These are phyloP conservation scores for Vanilla planifolia DNA, from an alignment of 106 monocot species.

Conservation along the genomic window DNA sequence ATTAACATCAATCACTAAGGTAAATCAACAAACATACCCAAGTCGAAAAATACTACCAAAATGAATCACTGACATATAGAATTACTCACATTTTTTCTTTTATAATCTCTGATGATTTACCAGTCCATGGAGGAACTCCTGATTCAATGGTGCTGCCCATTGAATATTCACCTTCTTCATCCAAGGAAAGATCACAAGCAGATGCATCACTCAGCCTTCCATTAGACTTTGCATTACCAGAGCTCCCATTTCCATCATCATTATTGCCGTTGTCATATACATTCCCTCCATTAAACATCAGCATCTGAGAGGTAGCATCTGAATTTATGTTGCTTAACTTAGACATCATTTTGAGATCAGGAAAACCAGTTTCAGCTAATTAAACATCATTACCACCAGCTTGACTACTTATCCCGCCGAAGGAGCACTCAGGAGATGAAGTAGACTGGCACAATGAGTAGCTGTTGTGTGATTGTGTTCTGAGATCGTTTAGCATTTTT, in stretches of 20 bases:
- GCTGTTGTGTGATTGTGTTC: conserved; percentile 19
- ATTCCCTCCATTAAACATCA: conserved; percentile 18
- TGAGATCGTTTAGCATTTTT: conserved; percentile 46
- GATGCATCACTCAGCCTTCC: conserved; percentile 71
- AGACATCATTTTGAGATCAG: conserved; percentile 35
- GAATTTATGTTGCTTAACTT: conserved; percentile 47
- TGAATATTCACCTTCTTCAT: conserved; percentile 64
- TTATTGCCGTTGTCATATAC: conserved; percentile 15
- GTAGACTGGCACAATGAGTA: conserved; percentile 41
- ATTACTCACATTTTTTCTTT: conserved; percentile 39
- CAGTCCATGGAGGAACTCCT: conserved; percentile 19
- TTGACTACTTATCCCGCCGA: conserved; percentile 10
- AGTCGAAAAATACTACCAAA: too few species aligned
- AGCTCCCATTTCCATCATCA: conserved; percentile 38
- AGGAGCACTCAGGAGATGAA: conserved; percentile 28
- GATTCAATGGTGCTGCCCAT: conserved; percentile 33
- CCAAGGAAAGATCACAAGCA: conserved; percentile 50
- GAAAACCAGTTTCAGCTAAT: conserved; percentile 22
- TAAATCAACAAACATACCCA: too few species aligned
- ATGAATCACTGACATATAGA: too few species aligned
- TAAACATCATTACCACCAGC: conserved; percentile 17
- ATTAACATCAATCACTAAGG: too few species aligned
- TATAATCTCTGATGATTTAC: conserved; percentile 12
- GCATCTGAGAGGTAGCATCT: conserved; percentile 40
- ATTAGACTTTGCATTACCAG: conserved; percentile 54